Conservation (phyloP, 2,329 filamentous ascomycete genomes). For the Penicillium sp. region DNA sequence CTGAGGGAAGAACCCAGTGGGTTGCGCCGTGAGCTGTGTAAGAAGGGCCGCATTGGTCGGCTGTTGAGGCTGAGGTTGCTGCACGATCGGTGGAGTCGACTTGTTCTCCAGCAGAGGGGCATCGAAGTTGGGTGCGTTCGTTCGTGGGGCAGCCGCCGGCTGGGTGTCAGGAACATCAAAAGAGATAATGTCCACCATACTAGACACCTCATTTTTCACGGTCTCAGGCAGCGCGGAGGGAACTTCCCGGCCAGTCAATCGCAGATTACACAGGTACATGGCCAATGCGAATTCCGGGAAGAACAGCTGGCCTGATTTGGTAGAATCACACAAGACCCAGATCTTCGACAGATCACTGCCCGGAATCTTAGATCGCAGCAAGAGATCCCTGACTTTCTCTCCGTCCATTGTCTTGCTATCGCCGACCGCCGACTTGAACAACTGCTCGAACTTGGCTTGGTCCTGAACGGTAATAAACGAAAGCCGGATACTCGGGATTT, state of each 20-base stretch:
- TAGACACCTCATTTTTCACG: conserved; percentile 94
- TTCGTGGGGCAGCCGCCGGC: conserved; percentile 53
- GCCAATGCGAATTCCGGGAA: conserved; percentile 97
- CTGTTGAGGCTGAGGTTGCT: conserved; percentile 71
- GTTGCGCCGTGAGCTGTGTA: conserved; percentile 56
- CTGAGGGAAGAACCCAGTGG: conserved; percentile 56
- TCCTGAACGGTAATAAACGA: conserved; percentile 96
- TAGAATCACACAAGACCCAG: conserved; percentile 93
- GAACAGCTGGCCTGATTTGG: conserved; percentile 90
- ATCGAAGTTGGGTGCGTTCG: conserved; percentile 72
- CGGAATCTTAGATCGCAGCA: conserved; percentile 83
- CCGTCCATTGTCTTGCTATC: conserved; percentile 82
- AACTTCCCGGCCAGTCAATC: conserved; percentile 80
- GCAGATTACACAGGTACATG: conserved; percentile 98
- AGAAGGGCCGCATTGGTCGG: conserved; percentile 67
- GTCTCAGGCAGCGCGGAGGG: conserved; percentile 76
- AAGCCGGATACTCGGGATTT: conserved; percentile 89
- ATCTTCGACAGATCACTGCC: conserved; percentile 89
- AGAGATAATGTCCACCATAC: conserved; percentile 99
- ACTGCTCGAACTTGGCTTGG: conserved; percentile 93
- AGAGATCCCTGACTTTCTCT: conserved; percentile 86
- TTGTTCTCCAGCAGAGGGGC: conserved; percentile 53
- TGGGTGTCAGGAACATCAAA: conserved; percentile 83
- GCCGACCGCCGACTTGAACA: conserved; percentile 94
- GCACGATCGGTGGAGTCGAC: conserved; percentile 50